Conservation (phyloP, 352 stramenopile genomes). For the Phytopythium litorale region DNA sequence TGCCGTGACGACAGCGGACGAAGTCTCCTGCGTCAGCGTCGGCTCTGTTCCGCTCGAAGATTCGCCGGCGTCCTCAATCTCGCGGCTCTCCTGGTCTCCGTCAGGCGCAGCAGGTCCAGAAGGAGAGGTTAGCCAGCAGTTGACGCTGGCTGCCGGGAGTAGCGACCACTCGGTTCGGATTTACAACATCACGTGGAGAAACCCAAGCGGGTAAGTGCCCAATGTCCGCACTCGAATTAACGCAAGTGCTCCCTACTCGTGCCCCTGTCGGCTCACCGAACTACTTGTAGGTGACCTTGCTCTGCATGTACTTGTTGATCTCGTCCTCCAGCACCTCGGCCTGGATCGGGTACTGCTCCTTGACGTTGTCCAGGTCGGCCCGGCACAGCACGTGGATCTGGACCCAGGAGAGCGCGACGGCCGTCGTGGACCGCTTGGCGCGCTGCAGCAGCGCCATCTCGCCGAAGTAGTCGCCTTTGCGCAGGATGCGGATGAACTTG, state of each 20-base stretch:
- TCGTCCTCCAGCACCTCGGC: conserved; percentile 56
- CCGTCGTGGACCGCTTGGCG: conserved; percentile 58
- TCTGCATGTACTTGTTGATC: conserved; percentile 78
- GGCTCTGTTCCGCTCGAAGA: conserved; percentile 17
- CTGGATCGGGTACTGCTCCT: conserved; percentile 55
- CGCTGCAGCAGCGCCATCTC: conserved; percentile 70
- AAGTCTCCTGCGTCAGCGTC: conserved; percentile 6
- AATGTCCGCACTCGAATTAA: neutral
- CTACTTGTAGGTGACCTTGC: conserved; percentile 55
- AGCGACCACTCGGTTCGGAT: conserved; percentile 52
- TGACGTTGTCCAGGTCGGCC: conserved; percentile 57
- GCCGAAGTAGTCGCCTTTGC: conserved; percentile 73
- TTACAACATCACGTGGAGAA: conserved; percentile 22
- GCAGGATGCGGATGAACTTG: conserved; percentile 61
- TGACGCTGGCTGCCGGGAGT: conserved; percentile 38
- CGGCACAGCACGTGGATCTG: conserved; percentile 67
- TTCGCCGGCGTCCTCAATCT: conserved; percentile 34
- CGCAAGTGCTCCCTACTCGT: neutral
- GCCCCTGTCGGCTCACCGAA: conserved; percentile 1
- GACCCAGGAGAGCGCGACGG: conserved; percentile 69
- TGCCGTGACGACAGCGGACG: neutral
- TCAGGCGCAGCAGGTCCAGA: neutral
- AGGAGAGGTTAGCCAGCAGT: neutral
- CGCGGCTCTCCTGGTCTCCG: conserved; percentile 46
- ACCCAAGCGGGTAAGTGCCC: conserved; percentile 5